phyloP scores from a whole-genome alignment of 176 grass and related monocot species.

The Microstegium vimineum region DNA sequence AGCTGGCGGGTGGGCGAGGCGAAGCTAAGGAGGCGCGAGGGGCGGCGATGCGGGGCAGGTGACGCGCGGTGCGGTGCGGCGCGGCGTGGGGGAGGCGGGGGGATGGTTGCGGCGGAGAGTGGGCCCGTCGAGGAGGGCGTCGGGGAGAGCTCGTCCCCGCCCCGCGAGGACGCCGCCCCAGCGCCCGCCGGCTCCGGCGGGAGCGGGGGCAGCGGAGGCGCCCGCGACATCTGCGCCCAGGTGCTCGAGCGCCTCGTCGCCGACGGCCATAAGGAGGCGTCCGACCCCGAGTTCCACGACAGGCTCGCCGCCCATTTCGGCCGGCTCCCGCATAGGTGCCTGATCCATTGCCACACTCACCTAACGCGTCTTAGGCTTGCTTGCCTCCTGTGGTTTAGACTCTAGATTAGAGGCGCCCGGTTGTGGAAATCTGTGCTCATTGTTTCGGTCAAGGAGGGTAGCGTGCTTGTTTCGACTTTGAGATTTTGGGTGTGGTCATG shows the following conservation, averaged over 20 bases:
- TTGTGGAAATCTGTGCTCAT: conserved; percentile 10
- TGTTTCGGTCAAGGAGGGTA: background rate
- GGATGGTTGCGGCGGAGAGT: conserved; percentile 9
- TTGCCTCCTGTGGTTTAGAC: background rate
- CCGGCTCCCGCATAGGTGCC: conserved; percentile 61
- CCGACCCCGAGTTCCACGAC: conserved; percentile 57
- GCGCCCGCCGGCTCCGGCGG: conserved; percentile 31
- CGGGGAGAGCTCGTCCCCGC: conserved; percentile 91
- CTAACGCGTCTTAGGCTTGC: background rate
- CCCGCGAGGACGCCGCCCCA: conserved; percentile 12
- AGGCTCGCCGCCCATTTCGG: conserved; percentile 73
- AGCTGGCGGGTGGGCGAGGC: background rate
- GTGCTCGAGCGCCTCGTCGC: conserved; percentile 70
- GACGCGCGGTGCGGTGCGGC: background rate
- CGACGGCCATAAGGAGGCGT: conserved; percentile 64
- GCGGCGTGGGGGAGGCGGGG: background rate
- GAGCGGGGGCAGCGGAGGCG: conserved; percentile 23
- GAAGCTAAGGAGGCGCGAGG: background rate
- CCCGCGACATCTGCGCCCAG: conserved; percentile 42
- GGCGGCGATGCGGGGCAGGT: conserved; percentile 29
- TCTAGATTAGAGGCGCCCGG: background rate
- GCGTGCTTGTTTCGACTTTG: background rate
- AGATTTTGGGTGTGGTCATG: background rate
- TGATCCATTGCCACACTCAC: background rate
- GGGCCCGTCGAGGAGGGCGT: conserved; percentile 72